A percentile compares a stretch with the other conserved stretches of the same genome.
These are phyloP conservation scores for Clarireedia sp. DNA, from an alignment of 2,329 filamentous ascomycete species.

Conservation along the genomic window DNA sequence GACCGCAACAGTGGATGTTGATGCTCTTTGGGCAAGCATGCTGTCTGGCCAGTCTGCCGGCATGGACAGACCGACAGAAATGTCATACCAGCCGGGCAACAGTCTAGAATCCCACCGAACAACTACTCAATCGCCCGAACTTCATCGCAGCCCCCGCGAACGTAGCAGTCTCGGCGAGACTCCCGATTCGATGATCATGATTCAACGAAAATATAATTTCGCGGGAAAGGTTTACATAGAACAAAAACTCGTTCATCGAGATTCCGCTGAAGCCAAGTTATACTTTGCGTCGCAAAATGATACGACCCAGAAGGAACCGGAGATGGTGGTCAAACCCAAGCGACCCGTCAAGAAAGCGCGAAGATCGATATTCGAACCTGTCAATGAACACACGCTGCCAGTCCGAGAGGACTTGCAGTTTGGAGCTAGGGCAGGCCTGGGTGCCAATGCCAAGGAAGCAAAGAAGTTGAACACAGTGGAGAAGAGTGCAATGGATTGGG, in stretches of 20 bases:
- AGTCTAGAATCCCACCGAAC: background rate
- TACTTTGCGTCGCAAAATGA: conserved; percentile 45
- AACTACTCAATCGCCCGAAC: background rate
- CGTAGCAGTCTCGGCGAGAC: conserved; percentile 21
- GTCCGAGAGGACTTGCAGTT: conserved; percentile 45
- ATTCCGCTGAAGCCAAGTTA: conserved; percentile 58
- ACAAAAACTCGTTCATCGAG: conserved; percentile 58
- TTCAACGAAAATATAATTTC: conserved; percentile 68
- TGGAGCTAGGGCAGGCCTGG: conserved; percentile 34
- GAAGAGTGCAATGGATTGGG: conserved; percentile 68
- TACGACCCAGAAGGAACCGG: background rate
- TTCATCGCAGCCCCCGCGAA: conserved; percentile 11
- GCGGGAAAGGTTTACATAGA: conserved; percentile 65
- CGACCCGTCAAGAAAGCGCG: conserved; percentile 30
- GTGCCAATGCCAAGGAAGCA: conserved; percentile 36
- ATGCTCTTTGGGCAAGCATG: conserved; percentile 64
- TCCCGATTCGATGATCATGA: conserved; percentile 42
- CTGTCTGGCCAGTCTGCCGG: conserved; percentile 32
- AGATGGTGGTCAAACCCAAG: conserved; percentile 21
- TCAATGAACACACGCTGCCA: conserved; percentile 15
- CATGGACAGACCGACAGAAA: background rate
- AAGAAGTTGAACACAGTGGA: conserved; percentile 64
- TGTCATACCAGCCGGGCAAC: background rate
- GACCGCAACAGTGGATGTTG: conserved; percentile 57
- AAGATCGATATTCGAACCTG: conserved; percentile 55